Evolutionary conservation across 2,329 filamentous ascomycete species (phyloP), one percentile per base, ranked within the genome.

Genomic region (Penicillium sclerotiorum): DNA sequence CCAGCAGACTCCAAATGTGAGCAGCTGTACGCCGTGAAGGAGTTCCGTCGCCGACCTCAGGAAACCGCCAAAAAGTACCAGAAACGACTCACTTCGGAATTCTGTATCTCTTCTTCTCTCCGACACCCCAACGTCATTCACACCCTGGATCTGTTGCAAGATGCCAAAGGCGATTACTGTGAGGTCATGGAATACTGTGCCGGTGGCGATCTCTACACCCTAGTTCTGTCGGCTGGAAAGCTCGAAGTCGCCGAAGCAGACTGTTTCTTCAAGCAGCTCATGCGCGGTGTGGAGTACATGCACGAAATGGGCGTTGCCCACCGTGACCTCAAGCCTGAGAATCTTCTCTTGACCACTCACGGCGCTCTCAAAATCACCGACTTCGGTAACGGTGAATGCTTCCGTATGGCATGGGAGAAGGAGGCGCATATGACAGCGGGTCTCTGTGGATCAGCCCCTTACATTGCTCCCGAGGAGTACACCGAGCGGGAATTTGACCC

Each of bases 141-240:
- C 72, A 99, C 94, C 1, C 83, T 99, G 45, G 94, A 99, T 68
- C 81, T 99, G 9, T 82, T 99, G 33, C 90, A 96, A 73, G 94
- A 99, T 66, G 85, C 93, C 62, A 97, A 97, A 75, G 94, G 94
- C 52, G 91, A 96, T 68, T 97, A 94, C 72, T 99, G 94, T 73
- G 94, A 99, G 71, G 94, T 99, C 45, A 99, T 99, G 94, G 94
- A 99, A 73, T 99, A 94, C 68, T 99, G 94, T 69, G 92, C 93
- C 30, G 94, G 94, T 53, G 94, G 94, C 51, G 94, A 99, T 69
- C 79, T 99, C 20, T 97, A 97, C 72, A 96, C 91, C 0, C 81
- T 99, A 5, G 88, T 99, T 17, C 83, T 97, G 23, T 86, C 94
- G 6, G 90, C 91, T 30, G 90, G 90, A 51, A 96, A 96, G 72